Percentiles rank a stretch among this genome's conserved stretches.
Conservation (phyloP, 2,329 filamentous ascomycete genomes). For the Atkinsonella hypoxylon region DNA sequence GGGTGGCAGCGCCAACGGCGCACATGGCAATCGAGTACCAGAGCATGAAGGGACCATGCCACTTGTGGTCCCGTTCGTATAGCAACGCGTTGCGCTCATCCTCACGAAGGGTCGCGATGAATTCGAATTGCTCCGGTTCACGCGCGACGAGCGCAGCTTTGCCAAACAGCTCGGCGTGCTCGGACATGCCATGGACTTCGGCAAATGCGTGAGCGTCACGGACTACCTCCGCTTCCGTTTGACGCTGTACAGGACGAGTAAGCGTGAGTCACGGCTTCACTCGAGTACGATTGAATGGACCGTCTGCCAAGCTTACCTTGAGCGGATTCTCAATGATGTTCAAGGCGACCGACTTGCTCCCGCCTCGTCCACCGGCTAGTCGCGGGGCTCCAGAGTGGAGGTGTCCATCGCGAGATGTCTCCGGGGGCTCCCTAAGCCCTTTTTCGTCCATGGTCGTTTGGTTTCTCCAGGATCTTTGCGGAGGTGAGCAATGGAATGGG, state of each 20-base stretch:
- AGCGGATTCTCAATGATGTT: constrained; percentile 23
- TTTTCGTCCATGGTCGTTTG: constrained; percentile 9
- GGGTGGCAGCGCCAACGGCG: constrained; percentile 42
- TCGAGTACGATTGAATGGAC: not conserved
- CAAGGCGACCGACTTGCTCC: constrained; percentile 15
- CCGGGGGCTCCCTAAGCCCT: constrained; percentile 1
- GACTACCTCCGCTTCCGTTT: constrained; percentile 12
- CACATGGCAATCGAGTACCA: constrained; percentile 35
- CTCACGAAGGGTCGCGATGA: constrained; percentile 12
- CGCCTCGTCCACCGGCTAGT: not conserved
- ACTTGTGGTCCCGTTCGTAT: constrained; percentile 43
- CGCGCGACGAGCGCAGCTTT: constrained; percentile 18
- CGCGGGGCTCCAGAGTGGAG: not conserved
- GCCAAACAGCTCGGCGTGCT: constrained; percentile 29
- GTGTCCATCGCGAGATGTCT: constrained; percentile 7
- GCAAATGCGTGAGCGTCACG: constrained; percentile 37
- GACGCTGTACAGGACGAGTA: constrained; percentile 9
- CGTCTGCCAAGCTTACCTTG: constrained; percentile 11
- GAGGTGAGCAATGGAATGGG: not conserved
- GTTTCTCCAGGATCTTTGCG: not conserved
- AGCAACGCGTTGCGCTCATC: constrained; percentile 20
- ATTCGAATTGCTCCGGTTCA: constrained; percentile 13
- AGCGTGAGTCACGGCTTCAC: not conserved
- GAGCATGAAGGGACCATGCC: constrained; percentile 32
- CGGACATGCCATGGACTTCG: constrained; percentile 29